Percentiles rank a stretch among this genome's conserved stretches.
phyloP scores from a whole-genome alignment of 768 basidiomycete species.

The Tremella yokohamensis region DNA sequence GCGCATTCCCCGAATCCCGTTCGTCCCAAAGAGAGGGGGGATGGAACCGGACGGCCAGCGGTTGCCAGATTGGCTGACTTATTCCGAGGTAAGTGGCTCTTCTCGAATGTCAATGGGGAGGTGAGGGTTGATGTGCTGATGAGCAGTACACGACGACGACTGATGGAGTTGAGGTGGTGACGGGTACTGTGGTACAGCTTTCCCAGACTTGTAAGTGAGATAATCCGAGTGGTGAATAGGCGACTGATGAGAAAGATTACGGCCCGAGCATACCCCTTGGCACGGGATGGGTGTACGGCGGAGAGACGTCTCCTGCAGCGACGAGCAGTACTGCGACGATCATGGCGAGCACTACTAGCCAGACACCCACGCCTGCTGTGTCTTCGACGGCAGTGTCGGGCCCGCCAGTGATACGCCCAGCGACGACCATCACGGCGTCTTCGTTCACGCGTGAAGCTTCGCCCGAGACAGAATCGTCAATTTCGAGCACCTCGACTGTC shows the following conservation, averaged over 20 bases:
- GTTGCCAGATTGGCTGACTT: slow-evolving; percentile 33
- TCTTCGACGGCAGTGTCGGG: not conserved
- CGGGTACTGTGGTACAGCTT: slow-evolving; percentile 23
- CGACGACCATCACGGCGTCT: too few relatives aligned
- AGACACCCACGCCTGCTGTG: not conserved
- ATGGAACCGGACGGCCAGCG: slow-evolving; percentile 28
- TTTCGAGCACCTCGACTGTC: not conserved
- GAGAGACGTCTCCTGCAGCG: slow-evolving; percentile 23
- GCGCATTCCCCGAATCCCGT: not conserved
- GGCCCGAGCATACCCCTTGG: slow-evolving; percentile 37
- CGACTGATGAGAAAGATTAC: slow-evolving; percentile 21
- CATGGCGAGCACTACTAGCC: not conserved
- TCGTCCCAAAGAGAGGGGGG: slow-evolving; percentile 8
- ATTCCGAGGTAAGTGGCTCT: slow-evolving; percentile 21
- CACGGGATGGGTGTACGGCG: slow-evolving; percentile 35
- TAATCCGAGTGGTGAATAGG: not conserved
- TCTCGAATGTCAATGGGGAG: too few relatives aligned
- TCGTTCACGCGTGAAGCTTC: not conserved
- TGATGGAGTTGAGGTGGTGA: slow-evolving; percentile 14
- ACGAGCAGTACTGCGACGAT: not conserved
- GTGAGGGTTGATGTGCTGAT: too few relatives aligned
- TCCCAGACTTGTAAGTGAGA: slow-evolving; percentile 29
- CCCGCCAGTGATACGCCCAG: not conserved
- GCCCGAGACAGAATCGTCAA: too few relatives aligned
- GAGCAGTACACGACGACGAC: slow-evolving; percentile 16